Base-by-base conservation (phyloP, 75 land plant genomes). In the Picea sitchensis region DNA sequence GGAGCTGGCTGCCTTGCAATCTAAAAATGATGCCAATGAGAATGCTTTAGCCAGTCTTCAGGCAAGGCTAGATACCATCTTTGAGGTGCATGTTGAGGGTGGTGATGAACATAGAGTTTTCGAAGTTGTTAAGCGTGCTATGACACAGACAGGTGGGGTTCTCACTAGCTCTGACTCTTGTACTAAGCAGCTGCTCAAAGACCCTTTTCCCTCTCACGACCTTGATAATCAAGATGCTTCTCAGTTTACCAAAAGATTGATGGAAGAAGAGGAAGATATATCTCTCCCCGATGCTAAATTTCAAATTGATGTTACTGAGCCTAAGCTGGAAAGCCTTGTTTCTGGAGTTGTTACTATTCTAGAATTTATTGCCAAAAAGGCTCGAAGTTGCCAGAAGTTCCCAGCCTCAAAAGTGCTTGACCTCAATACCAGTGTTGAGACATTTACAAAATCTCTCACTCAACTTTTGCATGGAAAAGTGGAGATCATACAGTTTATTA, bases 321-420 rank as follows among this genome's bases (percentile, higher is more conserved):
- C 77, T 60, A 84, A 83, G 59, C 76, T 88, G 36, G 81, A 65
- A 41, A 47, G 71, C 59, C 88, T 94, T 57, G 80, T 95, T 58
- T 83, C 88, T 82, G 83, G 84, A 41, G 79, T 95, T 74, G 80
- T 88, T 73, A 85, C 86, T 17, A 84, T 92, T 82, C 82, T 93
- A 3, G 72, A 83, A 76, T 84, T 65, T 34, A 64, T 98, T 20
- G 91, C 86, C 0, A 98, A 89, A 81, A 92, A 87, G 79, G 79
- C 82, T 57, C 11, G 21, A 64, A 75, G 65, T 59, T 85, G 21
- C 80, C 79, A 17, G 26, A 81, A 79, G 68, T 73, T 60, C 30
- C 47, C 73, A 36, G 81, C 73, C 76, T 57, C 77, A 23, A 84
- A 84, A 79, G 80, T 79, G 34, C 74, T 77, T 51, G 81, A 75